Percentiles rank a stretch among this genome's conserved stretches.
Evolutionary conservation across 768 basidiomycete species (phyloP).

Genomic region (Cytidiella melzeri): DNA sequence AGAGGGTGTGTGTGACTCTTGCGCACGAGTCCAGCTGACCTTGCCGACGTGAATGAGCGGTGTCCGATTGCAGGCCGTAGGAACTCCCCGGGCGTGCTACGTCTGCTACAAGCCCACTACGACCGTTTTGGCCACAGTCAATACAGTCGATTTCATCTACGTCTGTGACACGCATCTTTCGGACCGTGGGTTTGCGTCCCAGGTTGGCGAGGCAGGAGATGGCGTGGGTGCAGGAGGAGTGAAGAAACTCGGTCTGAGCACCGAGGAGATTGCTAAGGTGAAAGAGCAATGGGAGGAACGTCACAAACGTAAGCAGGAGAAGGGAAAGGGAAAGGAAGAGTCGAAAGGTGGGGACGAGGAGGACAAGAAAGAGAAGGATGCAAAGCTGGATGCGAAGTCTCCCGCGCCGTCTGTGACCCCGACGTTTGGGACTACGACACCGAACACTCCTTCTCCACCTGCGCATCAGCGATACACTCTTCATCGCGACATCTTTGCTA

Average conservation of each 20-base stretch:
- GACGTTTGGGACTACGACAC: slow-evolving; percentile 24
- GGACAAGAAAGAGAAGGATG: slow-evolving; percentile 26
- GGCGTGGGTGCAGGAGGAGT: slow-evolving; percentile 23
- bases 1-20: slow-evolving; percentile 51
- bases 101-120: slow-evolving; percentile 76
- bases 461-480: slow-evolving; percentile 71
- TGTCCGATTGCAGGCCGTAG: slow-evolving; percentile 51
- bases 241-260: slow-evolving; percentile 37
- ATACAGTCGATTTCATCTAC: slow-evolving; percentile 83
- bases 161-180: slow-evolving; percentile 75
- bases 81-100: slow-evolving; percentile 72
- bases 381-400: slow-evolving; percentile 18
- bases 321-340: slow-evolving; percentile 44
- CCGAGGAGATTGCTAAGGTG: slow-evolving; percentile 72
- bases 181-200: slow-evolving; percentile 70
- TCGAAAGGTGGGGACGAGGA: slow-evolving; percentile 34
- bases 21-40: slow-evolving; percentile 9
- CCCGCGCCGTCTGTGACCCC: slow-evolving; percentile 27
- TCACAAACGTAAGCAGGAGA: slow-evolving; percentile 54
- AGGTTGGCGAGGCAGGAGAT: slow-evolving; percentile 34
- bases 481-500: slow-evolving; percentile 78
- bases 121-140: slow-evolving; percentile 78
- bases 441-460: slow-evolving; percentile 25
- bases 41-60: slow-evolving; percentile 3
- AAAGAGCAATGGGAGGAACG: slow-evolving; percentile 78